phyloP scores from a whole-genome alignment of 1,139 yeast genomes.

The Starmera stellimalicola region DNA sequence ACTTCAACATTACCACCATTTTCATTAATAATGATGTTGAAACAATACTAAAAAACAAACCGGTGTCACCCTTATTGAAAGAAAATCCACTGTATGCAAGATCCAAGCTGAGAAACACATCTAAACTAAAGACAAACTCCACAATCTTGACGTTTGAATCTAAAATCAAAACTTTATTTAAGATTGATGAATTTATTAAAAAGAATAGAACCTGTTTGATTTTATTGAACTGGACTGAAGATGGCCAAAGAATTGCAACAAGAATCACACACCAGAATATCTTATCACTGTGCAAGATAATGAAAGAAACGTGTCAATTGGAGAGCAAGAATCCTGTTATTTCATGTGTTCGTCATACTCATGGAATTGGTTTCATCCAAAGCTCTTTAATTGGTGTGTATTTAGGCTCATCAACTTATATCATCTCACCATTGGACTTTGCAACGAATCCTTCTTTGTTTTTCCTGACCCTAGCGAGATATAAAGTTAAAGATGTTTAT shows the following conservation, averaged over 20 bases:
- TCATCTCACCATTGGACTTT: slow-evolving; percentile 72
- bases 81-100: slow-evolving; percentile 33
- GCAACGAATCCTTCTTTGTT: slow-evolving; percentile 70
- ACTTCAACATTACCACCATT: slow-evolving; percentile 62
- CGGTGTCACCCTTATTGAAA: slow-evolving; percentile 55
- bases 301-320: slow-evolving; percentile 87
- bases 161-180: slow-evolving; percentile 33
- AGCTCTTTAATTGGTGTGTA: slow-evolving; percentile 76
- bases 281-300: slow-evolving; percentile 74
- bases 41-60: slow-evolving; percentile 58
- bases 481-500: slow-evolving; percentile 79
- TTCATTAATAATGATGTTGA: slow-evolving; percentile 78
- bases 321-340: slow-evolving; percentile 63
- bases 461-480: slow-evolving; percentile 61
- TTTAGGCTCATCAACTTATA: slow-evolving; percentile 76
- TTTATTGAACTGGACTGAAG: slow-evolving; percentile 65
- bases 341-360: slow-evolving; percentile 79
- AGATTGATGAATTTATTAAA: slow-evolving; percentile 25
- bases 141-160: slow-evolving; percentile 34
- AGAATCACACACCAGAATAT: slow-evolving; percentile 53
- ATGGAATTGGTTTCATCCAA: slow-evolving; percentile 83
- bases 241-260: slow-evolving; percentile 61
- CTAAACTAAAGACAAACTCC: slow-evolving; percentile 52
- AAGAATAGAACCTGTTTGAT: slow-evolving; percentile 41
- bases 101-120: slow-evolving; percentile 50